These are phyloP conservation scores for Coniella vitis DNA, from an alignment of 2,329 filamentous ascomycete genomes.

Conservation along the genomic window DNA sequence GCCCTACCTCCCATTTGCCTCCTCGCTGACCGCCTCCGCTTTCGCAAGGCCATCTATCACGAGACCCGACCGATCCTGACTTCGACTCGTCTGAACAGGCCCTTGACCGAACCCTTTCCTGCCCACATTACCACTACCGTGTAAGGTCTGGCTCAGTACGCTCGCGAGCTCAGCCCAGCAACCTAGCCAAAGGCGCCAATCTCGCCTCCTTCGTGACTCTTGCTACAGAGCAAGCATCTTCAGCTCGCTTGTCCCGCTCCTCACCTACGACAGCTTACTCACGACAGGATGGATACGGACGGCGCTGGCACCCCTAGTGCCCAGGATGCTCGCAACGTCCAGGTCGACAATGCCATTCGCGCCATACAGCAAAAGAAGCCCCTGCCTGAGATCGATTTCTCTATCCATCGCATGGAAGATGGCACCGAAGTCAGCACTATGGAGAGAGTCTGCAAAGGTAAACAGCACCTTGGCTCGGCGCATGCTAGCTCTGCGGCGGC, in stretches of 20 bases:
- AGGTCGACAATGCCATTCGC: slow-evolving; percentile 84
- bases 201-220: slow-evolving; percentile 6
- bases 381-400: slow-evolving; percentile 96
- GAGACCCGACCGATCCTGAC: too few relatives aligned
- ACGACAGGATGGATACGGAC: slow-evolving; percentile 42
- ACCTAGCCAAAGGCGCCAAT: neutral
- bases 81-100: too few relatives aligned
- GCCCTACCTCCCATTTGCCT: neutral
- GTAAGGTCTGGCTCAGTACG: too few relatives aligned
- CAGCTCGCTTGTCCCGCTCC: slow-evolving; percentile 4
- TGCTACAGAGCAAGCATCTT: slow-evolving; percentile 1
- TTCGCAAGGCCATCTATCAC: too few relatives aligned
- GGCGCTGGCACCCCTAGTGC: slow-evolving; percentile 30
- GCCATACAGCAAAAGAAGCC: slow-evolving; percentile 94
- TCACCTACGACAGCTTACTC: slow-evolving; percentile 1
- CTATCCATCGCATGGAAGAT: slow-evolving; percentile 97
- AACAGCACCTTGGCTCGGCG: slow-evolving; percentile 18
- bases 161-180: neutral
- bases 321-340: slow-evolving; percentile 44
- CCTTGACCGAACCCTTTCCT: too few relatives aligned
- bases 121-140: too few relatives aligned
- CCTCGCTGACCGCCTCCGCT: neutral
- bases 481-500: neutral
- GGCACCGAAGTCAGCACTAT: slow-evolving; percentile 88
- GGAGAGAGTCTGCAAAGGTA: slow-evolving; percentile 98